Evolutionary conservation across 2,329 filamentous ascomycete species (phyloP).

Genomic region (Epichloe bromicola): DNA sequence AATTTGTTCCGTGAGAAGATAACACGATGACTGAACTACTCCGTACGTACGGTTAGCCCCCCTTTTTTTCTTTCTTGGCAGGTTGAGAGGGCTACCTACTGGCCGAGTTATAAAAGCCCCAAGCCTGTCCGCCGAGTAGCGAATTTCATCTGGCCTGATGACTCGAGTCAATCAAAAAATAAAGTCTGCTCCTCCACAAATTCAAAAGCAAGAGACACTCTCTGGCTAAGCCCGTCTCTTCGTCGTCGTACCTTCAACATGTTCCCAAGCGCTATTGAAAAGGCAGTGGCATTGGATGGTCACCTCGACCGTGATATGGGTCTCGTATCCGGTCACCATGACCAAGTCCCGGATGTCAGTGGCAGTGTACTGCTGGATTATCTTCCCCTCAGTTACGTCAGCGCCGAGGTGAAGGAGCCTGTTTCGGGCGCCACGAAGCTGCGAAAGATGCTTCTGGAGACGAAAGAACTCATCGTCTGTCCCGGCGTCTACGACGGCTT

Average conservation of each 20-base stretch:
- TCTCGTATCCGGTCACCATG: conserved; percentile 1
- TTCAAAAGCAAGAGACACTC: not conserved
- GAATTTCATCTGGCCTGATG: not conserved
- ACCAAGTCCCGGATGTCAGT: not conserved
- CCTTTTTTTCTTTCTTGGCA: not conserved
- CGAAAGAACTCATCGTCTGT: conserved; percentile 37
- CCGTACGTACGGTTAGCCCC: not conserved
- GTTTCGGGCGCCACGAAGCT: conserved; percentile 22
- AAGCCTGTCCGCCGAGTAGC: not conserved
- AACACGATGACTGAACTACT: not conserved
- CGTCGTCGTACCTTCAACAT: not conserved
- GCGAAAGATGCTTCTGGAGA: conserved; percentile 26
- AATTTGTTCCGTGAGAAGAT: not conserved
- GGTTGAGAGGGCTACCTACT: not conserved
- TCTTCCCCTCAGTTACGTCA: conserved; percentile 6
- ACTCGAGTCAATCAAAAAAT: not conserved
- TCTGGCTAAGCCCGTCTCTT: not conserved
- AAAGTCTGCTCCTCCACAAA: not conserved
- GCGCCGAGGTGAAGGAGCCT: conserved; percentile 6
- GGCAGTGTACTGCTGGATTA: not conserved
- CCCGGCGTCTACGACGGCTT: conserved; percentile 59
- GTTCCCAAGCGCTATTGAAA: conserved; percentile 6
- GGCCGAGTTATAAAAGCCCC: not conserved
- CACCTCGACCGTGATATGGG: conserved; percentile 5
- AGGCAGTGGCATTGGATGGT: conserved; percentile 2